Conservation (phyloP, 257 asterid genomes). For the Thymus quinquecostatus region DNA sequence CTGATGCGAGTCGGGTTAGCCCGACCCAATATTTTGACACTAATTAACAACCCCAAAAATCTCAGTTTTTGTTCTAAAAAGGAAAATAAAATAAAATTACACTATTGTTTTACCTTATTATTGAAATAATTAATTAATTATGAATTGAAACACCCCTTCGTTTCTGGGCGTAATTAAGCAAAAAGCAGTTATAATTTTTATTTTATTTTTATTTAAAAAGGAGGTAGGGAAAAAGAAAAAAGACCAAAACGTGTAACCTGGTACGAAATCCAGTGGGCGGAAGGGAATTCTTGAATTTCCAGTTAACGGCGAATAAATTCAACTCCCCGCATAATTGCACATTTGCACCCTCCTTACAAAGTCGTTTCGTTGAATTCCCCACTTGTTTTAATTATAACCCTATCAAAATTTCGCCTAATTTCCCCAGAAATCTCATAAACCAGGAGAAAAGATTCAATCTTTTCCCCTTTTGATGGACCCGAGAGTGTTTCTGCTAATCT, state of each 20-base stretch:
- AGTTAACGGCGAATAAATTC: slow-evolving; percentile 9
- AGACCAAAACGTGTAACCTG: not conserved
- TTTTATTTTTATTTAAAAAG: too few species aligned
- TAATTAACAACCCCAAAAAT: too few species aligned
- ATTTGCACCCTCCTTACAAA: slow-evolving; percentile 24
- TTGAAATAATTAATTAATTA: too few species aligned
- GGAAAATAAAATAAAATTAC: too few species aligned
- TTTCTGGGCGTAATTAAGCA: too few species aligned
- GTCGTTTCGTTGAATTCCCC: slow-evolving; percentile 26
- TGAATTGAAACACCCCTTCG: too few species aligned
- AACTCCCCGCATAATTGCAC: not conserved
- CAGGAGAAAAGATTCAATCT: slow-evolving; percentile 2
- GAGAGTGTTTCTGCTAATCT: slow-evolving; percentile 42
- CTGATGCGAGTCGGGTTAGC: too few species aligned
- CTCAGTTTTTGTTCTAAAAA: too few species aligned
- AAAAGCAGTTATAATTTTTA: too few species aligned
- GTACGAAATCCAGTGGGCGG: slow-evolving; percentile 34
- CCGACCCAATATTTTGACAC: too few species aligned
- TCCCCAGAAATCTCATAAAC: not conserved
- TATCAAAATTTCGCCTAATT: slow-evolving; percentile 18
- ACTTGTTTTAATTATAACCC: not conserved
- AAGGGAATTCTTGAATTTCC: slow-evolving; percentile 14
- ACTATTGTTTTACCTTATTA: too few species aligned
- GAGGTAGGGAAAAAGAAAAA: too few species aligned
- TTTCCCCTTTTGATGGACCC: slow-evolving; percentile 44